Conservation (phyloP, 495 filamentous ascomycete species). For the Aspergillus cavernicola region DNA sequence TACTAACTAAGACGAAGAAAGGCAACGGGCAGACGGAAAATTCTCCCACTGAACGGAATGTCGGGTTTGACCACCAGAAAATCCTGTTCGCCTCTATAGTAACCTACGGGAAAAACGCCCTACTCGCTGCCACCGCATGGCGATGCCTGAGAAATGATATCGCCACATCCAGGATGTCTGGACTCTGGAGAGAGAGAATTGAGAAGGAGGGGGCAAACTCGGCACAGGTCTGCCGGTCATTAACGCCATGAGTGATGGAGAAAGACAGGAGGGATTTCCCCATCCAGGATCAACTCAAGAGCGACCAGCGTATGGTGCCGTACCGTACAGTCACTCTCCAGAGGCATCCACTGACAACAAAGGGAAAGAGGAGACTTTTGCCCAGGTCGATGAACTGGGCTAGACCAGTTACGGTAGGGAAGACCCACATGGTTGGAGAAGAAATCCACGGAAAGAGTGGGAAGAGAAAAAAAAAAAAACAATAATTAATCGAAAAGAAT, state of each 20-base stretch:
- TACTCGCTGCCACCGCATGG: too few relatives aligned
- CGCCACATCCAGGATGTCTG: not conserved
- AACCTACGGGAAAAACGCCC: not conserved
- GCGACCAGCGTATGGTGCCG: constrained; percentile 18
- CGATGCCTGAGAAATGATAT: not conserved
- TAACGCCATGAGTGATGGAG: constrained; percentile 9
- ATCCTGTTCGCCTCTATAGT: not conserved
- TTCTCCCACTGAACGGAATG: constrained; percentile 3
- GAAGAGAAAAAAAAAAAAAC: constrained; percentile 15
- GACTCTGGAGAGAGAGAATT: not conserved
- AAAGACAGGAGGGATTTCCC: constrained; percentile 15
- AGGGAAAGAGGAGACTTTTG: constrained; percentile 25
- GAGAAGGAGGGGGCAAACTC: constrained; percentile 22
- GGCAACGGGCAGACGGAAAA: constrained; percentile 1
- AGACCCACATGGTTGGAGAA: constrained; percentile 15
- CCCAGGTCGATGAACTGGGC: constrained; percentile 6
- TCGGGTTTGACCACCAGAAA: not conserved
- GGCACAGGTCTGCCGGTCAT: constrained; percentile 27
- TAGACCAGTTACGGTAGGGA: constrained; percentile 14
- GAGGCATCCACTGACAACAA: too few relatives aligned
- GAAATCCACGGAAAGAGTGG: constrained; percentile 14
- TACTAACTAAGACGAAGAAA: not conserved
- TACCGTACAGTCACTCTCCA: constrained; percentile 10
- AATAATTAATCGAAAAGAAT: constrained; percentile 1
- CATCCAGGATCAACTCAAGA: constrained; percentile 14